Evolutionary conservation across 352 stramenopile species (phyloP).

Genomic region (Phytophthora gonapodyides): DNA sequence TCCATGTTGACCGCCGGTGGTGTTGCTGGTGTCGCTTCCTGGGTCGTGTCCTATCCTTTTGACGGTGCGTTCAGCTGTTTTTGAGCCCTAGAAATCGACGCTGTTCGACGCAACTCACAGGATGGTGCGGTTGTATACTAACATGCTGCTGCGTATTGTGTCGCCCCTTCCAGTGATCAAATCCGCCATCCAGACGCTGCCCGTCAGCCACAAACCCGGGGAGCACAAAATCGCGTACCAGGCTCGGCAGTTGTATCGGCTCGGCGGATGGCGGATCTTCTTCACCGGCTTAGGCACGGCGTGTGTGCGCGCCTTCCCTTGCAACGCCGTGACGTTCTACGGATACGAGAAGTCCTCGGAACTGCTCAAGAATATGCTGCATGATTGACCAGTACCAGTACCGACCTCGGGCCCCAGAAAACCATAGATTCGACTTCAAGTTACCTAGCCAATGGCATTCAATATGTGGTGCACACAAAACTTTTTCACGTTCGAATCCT

Average conservation of each 20-base stretch:
- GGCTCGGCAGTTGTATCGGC: slow-evolving; percentile 59
- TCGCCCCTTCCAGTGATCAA: slow-evolving; percentile 65
- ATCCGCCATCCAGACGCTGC: slow-evolving; percentile 81
- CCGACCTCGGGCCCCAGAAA: slow-evolving; percentile 15
- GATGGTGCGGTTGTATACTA: slow-evolving; percentile 13
- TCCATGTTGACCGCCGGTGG: slow-evolving; percentile 86
- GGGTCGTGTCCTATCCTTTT: slow-evolving; percentile 81
- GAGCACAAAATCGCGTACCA: slow-evolving; percentile 82
- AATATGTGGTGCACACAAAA: slow-evolving; percentile 16
- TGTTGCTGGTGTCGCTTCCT: slow-evolving; percentile 75
- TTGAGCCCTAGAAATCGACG: slow-evolving; percentile 2
- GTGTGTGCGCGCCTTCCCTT: slow-evolving; percentile 80
- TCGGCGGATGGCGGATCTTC: slow-evolving; percentile 75
- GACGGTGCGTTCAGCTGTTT: slow-evolving; percentile 54
- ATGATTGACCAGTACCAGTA: slow-evolving; percentile 23
- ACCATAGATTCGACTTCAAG: slow-evolving; percentile 30
- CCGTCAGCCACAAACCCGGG: slow-evolving; percentile 50
- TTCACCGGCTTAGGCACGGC: slow-evolving; percentile 78
- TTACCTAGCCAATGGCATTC: slow-evolving; percentile 21
- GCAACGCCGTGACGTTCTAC: slow-evolving; percentile 88
- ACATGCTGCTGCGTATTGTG: slow-evolving; percentile 10
- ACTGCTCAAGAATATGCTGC: slow-evolving; percentile 57
- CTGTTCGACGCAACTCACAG: slow-evolving; percentile 1
- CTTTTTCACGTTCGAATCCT: slow-evolving; percentile 8
- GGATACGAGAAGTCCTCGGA: slow-evolving; percentile 82